These are phyloP conservation scores for Aquilaria agallochum DNA, from an alignment of 441 rosid genomes.

Conservation along the genomic window DNA sequence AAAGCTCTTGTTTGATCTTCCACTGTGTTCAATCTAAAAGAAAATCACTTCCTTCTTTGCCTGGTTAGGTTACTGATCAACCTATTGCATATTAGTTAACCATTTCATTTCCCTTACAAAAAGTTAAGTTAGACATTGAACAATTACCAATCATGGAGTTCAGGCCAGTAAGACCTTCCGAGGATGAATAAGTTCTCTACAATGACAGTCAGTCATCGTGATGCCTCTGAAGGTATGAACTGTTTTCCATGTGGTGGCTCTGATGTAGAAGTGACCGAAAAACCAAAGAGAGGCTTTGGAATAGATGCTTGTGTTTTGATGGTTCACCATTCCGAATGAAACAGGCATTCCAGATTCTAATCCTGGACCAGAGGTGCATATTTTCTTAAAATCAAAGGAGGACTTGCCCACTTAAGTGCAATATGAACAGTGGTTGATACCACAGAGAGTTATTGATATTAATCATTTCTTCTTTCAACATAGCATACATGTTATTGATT, in stretches of 20 bases:
- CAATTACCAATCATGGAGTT: constrained; percentile 84
- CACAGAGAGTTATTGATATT: no score
- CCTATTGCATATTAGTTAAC: neutral
- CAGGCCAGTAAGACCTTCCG: constrained; percentile 47
- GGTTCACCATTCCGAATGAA: constrained; percentile 10
- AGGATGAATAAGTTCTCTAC: neutral
- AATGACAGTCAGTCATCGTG: constrained; percentile 1
- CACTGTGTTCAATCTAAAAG: no score
- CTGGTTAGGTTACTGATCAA: neutral
- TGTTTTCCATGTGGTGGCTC: constrained; percentile 42
- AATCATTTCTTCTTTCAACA: no score
- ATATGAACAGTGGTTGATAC: no score
- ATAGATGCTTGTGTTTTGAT: neutral
- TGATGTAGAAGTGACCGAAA: constrained; percentile 70
- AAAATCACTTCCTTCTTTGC: no score
- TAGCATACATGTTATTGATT: no score
- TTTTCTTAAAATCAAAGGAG: neutral
- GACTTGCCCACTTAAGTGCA: neutral
- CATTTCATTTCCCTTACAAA: constrained; percentile 3
- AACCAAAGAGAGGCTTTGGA: constrained; percentile 32
- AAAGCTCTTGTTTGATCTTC: no score
- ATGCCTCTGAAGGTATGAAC: neutral
- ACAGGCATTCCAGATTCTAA: constrained; percentile 3
- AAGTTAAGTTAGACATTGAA: constrained; percentile 80
- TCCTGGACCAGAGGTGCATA: constrained; percentile 4